phyloP scores from a whole-genome alignment of 148 eudicot species.

The Rhododendron williamsianum region DNA sequence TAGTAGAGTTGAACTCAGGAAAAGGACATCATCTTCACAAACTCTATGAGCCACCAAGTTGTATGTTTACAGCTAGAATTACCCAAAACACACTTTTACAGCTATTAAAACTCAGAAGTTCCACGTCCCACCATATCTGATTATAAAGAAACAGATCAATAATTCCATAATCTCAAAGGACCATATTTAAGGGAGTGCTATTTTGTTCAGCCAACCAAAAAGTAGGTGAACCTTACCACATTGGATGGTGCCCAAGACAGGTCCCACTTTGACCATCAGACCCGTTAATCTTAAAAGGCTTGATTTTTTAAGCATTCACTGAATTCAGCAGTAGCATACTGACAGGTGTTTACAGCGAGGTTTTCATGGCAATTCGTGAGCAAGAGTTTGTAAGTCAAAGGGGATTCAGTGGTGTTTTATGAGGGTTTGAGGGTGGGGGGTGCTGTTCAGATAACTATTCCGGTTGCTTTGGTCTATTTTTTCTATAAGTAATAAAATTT shows the following conservation, averaged over 20 bases:
- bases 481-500: background rate
- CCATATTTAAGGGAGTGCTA: background rate
- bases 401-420: background rate
- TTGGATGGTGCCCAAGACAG: background rate
- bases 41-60: background rate
- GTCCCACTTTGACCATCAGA: background rate
- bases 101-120: background rate
- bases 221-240: background rate
- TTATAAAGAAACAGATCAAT: background rate
- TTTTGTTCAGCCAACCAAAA: background rate
- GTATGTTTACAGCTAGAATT: background rate
- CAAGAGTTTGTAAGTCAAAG: background rate
- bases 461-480: background rate
- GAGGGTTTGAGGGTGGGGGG: background rate
- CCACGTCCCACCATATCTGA: background rate
- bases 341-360: background rate
- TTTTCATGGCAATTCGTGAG: background rate
- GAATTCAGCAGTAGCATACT: background rate
- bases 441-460: background rate
- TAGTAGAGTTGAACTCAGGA: background rate
- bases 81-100: background rate
- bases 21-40: background rate
- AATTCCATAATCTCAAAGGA: background rate
- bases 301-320: background rate
- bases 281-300: background rate